Base-by-base conservation (phyloP, 78 protist genomes). In the Cavenderia fasciculata region DNA sequence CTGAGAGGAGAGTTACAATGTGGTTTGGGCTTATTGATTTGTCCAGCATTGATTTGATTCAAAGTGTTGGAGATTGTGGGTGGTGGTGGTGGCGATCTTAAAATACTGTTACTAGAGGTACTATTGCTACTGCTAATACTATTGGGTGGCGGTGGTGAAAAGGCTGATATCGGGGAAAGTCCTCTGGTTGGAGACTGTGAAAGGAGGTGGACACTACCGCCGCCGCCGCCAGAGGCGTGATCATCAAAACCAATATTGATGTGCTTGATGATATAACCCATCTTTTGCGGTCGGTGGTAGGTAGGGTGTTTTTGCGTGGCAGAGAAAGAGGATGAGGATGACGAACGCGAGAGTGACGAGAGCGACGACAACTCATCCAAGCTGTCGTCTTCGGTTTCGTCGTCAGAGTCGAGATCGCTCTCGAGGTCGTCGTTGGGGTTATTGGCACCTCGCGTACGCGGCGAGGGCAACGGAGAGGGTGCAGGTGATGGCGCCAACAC, bases 251-350 rank as follows among this genome's bases (percentile, higher is more conserved):
- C n/a, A n/a, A n/a, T n/a, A 5, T 54, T 21, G 33, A 47, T 41
- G 52, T 79, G 88, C 66, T 79, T 79, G 41, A 79, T 79, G 21
- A 79, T 66, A 66, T 66, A 79, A 43, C 88, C 88, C 76, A 66
- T 79, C 51, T 79, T 46, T 47, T n/a, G 47, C 2, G 25, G 33
- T 33, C 29, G 19, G 16, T 34, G 25, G 38, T 38, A 46, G 11
- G 29, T 41, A n/a, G 38, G 61, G 19, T 59, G 27, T 33, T 34
- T 47, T 23, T 71, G 46, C 34, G 51, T 51, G 21, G 78, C 46
- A 51, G 46, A 51, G n/a, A 38, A 41, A 34, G 65, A 51, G 16
- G 78, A 71, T 14, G 73, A 65, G 21, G 44, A 31, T 36, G 73
- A 40, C 18, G 73, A 65, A 34, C 21, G 40, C 33, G 40, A 40